phyloP scores from a whole-genome alignment of 306 rosid genomes.

The Vigna nakashimae region DNA sequence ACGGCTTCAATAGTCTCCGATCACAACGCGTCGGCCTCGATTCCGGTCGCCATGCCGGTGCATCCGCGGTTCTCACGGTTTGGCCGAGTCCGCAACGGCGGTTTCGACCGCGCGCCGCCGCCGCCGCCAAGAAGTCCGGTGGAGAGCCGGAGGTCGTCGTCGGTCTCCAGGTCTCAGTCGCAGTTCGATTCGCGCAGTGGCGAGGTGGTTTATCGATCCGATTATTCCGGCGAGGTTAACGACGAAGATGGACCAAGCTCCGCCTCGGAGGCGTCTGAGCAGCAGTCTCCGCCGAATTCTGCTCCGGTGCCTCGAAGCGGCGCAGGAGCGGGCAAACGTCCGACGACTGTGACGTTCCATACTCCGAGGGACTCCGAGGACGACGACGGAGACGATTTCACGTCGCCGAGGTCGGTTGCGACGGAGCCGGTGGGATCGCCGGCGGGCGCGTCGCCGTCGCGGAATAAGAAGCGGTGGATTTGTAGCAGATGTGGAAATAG shows the following conservation, averaged over 20 bases:
- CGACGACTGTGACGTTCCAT: slow-evolving; percentile 63
- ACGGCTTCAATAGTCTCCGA: slow-evolving; percentile 53
- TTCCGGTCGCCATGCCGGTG: slow-evolving; percentile 69
- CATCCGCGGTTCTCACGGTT: slow-evolving; percentile 56
- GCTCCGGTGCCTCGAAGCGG: slow-evolving; percentile 27
- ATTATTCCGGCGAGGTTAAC: slow-evolving; percentile 47
- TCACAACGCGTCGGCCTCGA: slow-evolving; percentile 40
- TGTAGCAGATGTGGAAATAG: slow-evolving; percentile 76
- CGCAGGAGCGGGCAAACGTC: slow-evolving; percentile 48
- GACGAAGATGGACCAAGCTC: slow-evolving; percentile 46
- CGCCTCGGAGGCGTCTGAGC: slow-evolving; percentile 17
- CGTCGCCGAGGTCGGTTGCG: slow-evolving; percentile 65
- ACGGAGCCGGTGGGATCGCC: slow-evolving; percentile 69
- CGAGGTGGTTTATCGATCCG: slow-evolving; percentile 48
- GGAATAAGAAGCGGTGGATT: slow-evolving; percentile 57
- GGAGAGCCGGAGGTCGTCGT: slow-evolving; percentile 61
- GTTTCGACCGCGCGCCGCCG: slow-evolving; percentile 33
- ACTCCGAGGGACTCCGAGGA: slow-evolving; percentile 71
- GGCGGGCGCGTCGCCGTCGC: background rate
- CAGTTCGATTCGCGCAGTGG: slow-evolving; percentile 57
- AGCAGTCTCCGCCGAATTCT: slow-evolving; percentile 32
- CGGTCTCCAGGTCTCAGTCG: slow-evolving; percentile 55
- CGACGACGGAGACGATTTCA: slow-evolving; percentile 59
- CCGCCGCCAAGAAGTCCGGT: slow-evolving; percentile 49
- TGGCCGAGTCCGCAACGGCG: slow-evolving; percentile 56